Evolutionary conservation across 371 early-diverging fungal species (phyloP), one percentile per base, ranked within the genome.

Genomic region (Pancytospora epiphaga): DNA sequence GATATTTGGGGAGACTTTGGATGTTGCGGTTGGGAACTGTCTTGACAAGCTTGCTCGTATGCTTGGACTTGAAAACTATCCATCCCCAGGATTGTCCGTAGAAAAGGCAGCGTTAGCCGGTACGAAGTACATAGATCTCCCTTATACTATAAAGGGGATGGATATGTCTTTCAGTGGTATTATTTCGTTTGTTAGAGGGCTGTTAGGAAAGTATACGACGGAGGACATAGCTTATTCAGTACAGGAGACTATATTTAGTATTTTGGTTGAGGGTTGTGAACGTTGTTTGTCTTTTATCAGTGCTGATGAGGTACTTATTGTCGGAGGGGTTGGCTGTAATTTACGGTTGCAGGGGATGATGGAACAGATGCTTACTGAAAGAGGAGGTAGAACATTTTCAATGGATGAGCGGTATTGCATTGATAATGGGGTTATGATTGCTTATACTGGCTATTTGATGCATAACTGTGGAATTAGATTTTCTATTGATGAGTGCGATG

Each of bases 361-460:
- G 92, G 87, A 77, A 27, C 80, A 85, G 58, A 97, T 98, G 98
- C 93, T 89, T 1, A 69, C 82, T 56, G 89, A 97, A 73, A 87
- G 98, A 37, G 88, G 85, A 25, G 96, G 89, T 1, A 84, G 82
- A 60, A 86, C 94, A 3, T 93, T 89, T 84, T 90, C 93, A 0
- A 96, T 91, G 0, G 98, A 98, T 81, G 97, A 97, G 76, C 80
- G 88, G 70, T 95, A 90, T 79, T 97, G 97, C 75, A 95, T 98
- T 60, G 98, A 98, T 77, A 98, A 98, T 77, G 98, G 98, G 3
- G 86, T 93, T 50, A 98, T 98, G 98, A 98, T 98, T 80, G 98
- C 98, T 0, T 93, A 93, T 73, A 94, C 96, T 0, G 97, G 97
- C 2, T 39, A 81, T 40, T 66, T 85, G 49, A 77, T 77, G 80